These are phyloP conservation scores for Saccharomycopsis malanga DNA, from an alignment of 805 yeast genomes.

Conservation along the genomic window DNA sequence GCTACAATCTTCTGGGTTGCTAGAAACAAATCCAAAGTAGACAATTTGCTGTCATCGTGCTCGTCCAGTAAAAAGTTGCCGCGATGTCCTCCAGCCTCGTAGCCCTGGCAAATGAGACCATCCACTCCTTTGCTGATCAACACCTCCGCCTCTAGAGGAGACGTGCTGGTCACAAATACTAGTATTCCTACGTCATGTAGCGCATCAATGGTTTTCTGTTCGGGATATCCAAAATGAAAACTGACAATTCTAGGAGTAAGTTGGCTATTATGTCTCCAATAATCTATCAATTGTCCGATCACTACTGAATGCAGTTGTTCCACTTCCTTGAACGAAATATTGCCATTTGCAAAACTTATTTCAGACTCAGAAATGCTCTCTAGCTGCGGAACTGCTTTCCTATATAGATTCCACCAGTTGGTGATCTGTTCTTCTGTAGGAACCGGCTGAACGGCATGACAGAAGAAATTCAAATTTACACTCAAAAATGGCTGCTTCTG, in stretches of 20 bases:
- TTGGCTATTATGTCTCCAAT: not conserved
- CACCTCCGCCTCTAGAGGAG: slow-evolving; percentile 35
- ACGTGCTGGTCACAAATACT: slow-evolving; percentile 43
- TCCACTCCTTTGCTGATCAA: slow-evolving; percentile 34
- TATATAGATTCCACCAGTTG: slow-evolving; percentile 25
- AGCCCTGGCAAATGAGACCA: slow-evolving; percentile 49
- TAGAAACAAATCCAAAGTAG: slow-evolving; percentile 29
- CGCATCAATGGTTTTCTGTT: slow-evolving; percentile 27
- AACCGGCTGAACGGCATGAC: slow-evolving; percentile 30
- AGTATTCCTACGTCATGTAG: slow-evolving; percentile 34
- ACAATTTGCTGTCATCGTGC: slow-evolving; percentile 30
- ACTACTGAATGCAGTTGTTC: not conserved
- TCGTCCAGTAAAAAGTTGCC: slow-evolving; percentile 36
- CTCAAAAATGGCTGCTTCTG: not conserved
- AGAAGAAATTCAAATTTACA: slow-evolving; percentile 43
- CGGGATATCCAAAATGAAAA: slow-evolving; percentile 49
- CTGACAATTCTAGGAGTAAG: slow-evolving; percentile 39
- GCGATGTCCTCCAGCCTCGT: slow-evolving; percentile 62
- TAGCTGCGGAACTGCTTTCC: slow-evolving; percentile 2
- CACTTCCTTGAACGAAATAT: slow-evolving; percentile 24
- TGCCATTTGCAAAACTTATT: slow-evolving; percentile 4
- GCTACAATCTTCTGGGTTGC: slow-evolving; percentile 4
- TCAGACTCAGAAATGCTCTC: not conserved
- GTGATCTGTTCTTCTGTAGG: slow-evolving; percentile 19
- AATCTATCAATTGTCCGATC: slow-evolving; percentile 1